A percentile compares a stretch with the other conserved stretches of the same genome.
Conservation (phyloP, 331 rosid species). For the Acacia concinna region DNA sequence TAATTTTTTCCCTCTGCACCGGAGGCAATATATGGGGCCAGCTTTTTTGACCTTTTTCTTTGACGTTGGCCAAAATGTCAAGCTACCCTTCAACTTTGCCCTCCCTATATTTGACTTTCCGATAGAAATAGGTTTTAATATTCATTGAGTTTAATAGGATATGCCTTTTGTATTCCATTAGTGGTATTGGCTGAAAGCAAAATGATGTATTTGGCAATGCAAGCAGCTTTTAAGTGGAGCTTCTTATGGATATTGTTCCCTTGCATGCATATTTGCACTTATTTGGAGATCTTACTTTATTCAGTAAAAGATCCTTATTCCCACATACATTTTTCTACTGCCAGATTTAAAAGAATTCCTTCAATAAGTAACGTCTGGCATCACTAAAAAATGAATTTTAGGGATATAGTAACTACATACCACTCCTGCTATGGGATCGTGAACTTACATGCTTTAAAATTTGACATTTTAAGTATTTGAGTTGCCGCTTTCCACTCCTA, state of each 20-base stretch:
- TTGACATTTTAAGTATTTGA: slow-evolving; percentile 26
- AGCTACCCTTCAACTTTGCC: slow-evolving; percentile 20
- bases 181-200: background rate
- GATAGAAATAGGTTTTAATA: background rate
- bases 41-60: background rate
- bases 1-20: background rate
- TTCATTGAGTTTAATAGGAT: background rate
- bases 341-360: background rate
- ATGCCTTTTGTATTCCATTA: background rate
- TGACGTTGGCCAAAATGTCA: slow-evolving; percentile 1
- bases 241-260: background rate
- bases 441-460: slow-evolving; percentile 16
- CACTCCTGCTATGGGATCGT: background rate
- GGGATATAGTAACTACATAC: background rate
- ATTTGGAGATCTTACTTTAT: background rate
- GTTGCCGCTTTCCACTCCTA: background rate
- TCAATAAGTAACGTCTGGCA: background rate
- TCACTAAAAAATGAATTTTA: background rate
- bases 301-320: background rate
- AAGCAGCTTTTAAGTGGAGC: background rate
- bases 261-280: slow-evolving; percentile 8
- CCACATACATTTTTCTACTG: slow-evolving; percentile 3
- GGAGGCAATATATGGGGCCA: background rate
- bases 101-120: background rate
- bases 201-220: slow-evolving; percentile 3